Evolutionary conservation across 2,329 filamentous ascomycete species (phyloP), one percentile per base, ranked within the genome.

Genomic region (Bipolaris sorokiniana): DNA sequence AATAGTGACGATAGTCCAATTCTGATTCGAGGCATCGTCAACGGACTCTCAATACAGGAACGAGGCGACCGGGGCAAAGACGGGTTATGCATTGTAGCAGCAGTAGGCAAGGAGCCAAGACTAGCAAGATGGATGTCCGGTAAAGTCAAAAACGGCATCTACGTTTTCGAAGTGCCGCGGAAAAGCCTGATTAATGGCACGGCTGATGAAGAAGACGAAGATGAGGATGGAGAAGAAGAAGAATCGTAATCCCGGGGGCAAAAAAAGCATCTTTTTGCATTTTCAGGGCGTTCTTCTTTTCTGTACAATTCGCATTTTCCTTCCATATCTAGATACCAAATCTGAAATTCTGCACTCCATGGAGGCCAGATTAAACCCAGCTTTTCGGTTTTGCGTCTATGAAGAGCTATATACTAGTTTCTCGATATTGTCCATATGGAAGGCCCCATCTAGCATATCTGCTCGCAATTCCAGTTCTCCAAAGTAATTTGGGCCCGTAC

Each of bases 31-130:
- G 95, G 95, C 40, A 83, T 98, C 7, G 83, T 99, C 65, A 99
- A 98, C 72, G 92, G 91, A 66, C 88, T 99, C 57, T 86, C 90
- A 1, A 84, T 97, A 13, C 92, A 95, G 66, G 95, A 98, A 76
- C 84, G 91, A 16, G 92, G 92, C 3, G 89, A 92, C 16, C 82
- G 88, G 58, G 90, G 89, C 31, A 87, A 85, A 65, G 79, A 82
- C 42, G 92, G 92, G 0, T 77, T 97, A 1, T 94, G 91, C 67
- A 84, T 98, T 26, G 88, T 96, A 11, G 91, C 88, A n/a, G 95
- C 89, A 15, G 84, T 96, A 1, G 92, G 91, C 34, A 94, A 90
- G 71, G 91, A 97, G 77, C 90, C 93, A 76, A 86, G 92, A 42
- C 80, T 97, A 40, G 95, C 92, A 3, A 83, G 90, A 61, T 98